Evolutionary conservation across 225 moss, liverwort and hornwort species (phyloP), one percentile per base, ranked within the genome.

Genomic region (Thuidium tamariscinum): DNA sequence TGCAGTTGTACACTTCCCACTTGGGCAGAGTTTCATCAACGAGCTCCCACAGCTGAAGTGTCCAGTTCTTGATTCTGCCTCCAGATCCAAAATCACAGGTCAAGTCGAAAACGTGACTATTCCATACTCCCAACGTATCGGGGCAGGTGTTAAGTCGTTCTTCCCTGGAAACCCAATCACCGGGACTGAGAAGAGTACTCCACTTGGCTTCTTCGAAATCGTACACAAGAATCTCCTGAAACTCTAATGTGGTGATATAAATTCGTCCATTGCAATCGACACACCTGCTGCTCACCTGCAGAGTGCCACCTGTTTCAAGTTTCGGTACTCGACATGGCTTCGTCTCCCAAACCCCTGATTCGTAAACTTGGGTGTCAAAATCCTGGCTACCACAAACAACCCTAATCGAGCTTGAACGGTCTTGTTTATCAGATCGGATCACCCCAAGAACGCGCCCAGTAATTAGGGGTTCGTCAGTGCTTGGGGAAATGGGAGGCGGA

Each of bases 271-370:
- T 44, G 29, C 44, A 71, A 6, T 44, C 9, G 29, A 1, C 29
- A 27, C 44, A 71, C 27, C 44, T 5, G 27, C 16, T 42, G 16
- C 9, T 27, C 3, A 8, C 2, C 2, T 0, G 8, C 26, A 16
- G 2, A 27, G 1, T 26, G 15, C 4, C 14, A 41, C 16, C 29
- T 10, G 0, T 10, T 44, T 71, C 44, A 71, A 0, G 0, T 5
- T 29, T 44, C 10, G 29, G 27, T 29, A 71, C 16, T 29, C 29
- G 16, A 71, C 29, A 71, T 44, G 71, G 71, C 16, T 71, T 71
- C 5, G 44, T 44, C 16, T 71, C 16, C 71, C 44, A 71, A 27
- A 29, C 10, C 5, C 16, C 29, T 2, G 29, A 71, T 27, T 44
- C 13, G 17, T 71, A 71, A 27, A 71, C 44, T 44, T 42, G 27